phyloP scores from a whole-genome alignment of 2,329 filamentous ascomycete genomes.

The Aaosphaeria pasadenensis region DNA sequence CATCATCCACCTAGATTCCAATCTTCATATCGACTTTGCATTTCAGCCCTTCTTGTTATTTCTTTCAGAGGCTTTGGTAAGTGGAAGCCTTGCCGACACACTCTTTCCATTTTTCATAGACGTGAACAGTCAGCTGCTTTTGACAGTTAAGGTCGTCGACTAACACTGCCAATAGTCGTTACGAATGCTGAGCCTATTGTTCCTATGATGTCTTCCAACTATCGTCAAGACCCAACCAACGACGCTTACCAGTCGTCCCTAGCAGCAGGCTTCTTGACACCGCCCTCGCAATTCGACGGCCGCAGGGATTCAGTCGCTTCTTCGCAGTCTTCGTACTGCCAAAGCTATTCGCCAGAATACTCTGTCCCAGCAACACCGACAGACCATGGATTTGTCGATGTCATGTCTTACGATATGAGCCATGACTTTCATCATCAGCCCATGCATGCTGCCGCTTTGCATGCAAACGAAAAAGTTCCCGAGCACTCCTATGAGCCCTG shows the following conservation, averaged over 20 bases:
- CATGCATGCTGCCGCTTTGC: not conserved
- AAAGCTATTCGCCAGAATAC: conserved; percentile 17
- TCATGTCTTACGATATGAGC: conserved; percentile 11
- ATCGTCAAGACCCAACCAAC: conserved; percentile 10
- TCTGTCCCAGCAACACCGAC: conserved; percentile 28
- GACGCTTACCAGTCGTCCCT: conserved; percentile 21
- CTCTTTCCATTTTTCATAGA: too few relatives aligned
- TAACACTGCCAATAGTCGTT: too few relatives aligned
- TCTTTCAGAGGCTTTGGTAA: too few relatives aligned
- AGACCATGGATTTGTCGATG: conserved; percentile 18
- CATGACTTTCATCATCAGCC: conserved; percentile 8
- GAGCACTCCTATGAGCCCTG: not conserved
- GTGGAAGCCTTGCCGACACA: too few relatives aligned
- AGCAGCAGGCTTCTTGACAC: conserved; percentile 19
- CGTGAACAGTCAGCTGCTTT: too few relatives aligned
- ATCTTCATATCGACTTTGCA: not conserved
- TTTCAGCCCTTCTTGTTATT: too few relatives aligned
- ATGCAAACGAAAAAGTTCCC: not conserved
- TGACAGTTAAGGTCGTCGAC: too few relatives aligned
- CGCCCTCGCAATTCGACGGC: conserved; percentile 25
- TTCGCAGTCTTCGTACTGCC: conserved; percentile 20
- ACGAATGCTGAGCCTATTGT: too few relatives aligned
- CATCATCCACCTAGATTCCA: conserved; percentile 4
- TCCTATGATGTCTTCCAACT: not conserved
- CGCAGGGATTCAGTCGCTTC: conserved; percentile 29